Evolutionary conservation across 805 yeast species (phyloP).

Genomic region (Nakazawaea ishiwadae): DNA sequence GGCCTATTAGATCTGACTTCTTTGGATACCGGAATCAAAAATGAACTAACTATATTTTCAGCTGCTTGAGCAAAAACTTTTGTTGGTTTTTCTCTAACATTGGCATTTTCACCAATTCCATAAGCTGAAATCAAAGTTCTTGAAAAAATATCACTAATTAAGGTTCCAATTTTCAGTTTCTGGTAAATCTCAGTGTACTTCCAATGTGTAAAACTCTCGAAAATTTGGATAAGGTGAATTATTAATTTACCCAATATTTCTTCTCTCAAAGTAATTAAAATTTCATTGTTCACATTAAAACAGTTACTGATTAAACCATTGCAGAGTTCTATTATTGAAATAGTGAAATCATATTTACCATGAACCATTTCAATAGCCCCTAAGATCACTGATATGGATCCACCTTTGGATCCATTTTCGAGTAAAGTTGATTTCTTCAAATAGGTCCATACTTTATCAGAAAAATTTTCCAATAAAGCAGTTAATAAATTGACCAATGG

Average conservation of each 20-base stretch:
- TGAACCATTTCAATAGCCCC: slow-evolving; percentile 70
- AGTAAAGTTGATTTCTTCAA: slow-evolving; percentile 63
- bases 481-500: slow-evolving; percentile 46
- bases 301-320: slow-evolving; percentile 49
- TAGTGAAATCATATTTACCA: slow-evolving; percentile 63
- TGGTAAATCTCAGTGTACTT: slow-evolving; percentile 53
- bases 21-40: slow-evolving; percentile 46
- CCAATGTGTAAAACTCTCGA: slow-evolving; percentile 73
- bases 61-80: slow-evolving; percentile 49
- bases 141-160: slow-evolving; percentile 49
- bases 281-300: slow-evolving; percentile 31
- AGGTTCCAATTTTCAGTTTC: slow-evolving; percentile 55
- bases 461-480: slow-evolving; percentile 40
- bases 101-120: slow-evolving; percentile 41
- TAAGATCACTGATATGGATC: slow-evolving; percentile 53
- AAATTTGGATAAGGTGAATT: slow-evolving; percentile 56
- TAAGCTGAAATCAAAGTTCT: slow-evolving; percentile 49
- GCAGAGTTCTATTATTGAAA: slow-evolving; percentile 52
- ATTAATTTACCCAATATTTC: slow-evolving; percentile 52
- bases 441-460: slow-evolving; percentile 77
- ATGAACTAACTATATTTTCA: slow-evolving; percentile 44
- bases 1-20: slow-evolving; percentile 53
- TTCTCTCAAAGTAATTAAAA: slow-evolving; percentile 40
- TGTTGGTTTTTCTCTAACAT: slow-evolving; percentile 35
- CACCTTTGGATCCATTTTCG: slow-evolving; percentile 59